Base-by-base conservation (phyloP, 805 yeast genomes). In the Saturnispora bothae region DNA sequence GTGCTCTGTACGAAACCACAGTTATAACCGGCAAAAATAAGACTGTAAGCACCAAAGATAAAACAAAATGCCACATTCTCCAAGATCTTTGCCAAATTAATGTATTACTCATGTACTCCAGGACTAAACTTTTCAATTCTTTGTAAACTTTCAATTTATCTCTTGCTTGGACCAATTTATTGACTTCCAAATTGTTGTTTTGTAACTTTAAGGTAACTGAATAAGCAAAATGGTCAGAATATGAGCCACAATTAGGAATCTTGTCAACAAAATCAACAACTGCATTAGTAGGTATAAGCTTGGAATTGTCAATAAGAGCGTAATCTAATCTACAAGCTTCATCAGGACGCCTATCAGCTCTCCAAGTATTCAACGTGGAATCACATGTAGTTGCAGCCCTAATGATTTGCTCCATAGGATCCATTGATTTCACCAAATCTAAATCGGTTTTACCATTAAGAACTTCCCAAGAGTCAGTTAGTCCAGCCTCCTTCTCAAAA, bases 141-240 rank as follows among this genome's bases (percentile, higher is more conserved):
- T 65, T 59, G 46, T 76, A 72, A 13, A 74, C 49, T 43, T 59
- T 36, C 29, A 56, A 42, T 27, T 30, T 46, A 34, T 36, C 47
- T 14, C 44, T 36, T 14, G 21, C 15, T 10, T 12, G 5, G 13
- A 6, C 12, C 6, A 7, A 22, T n/a, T 36, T 12, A 7, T 8
- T 17, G 4, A 10, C 23, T 12, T 15, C 13, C 7, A 8, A 14
- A 5, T 33, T 10, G 4, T 33, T 34, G 1, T 20, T 23, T 10
- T 14, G 15, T 17, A 27, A 32, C 34, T 62, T 53, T 30, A 74
- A 48, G 1, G 65, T 58, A 30, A 74, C 67, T 1, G 68, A 49
- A 49, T 80, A 83, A 0, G 89, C 98, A 66, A 92, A 92, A 63
- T 92, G 98, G 53, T 92, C 98, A 1, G 96, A 84, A 44, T 72